These are phyloP conservation scores for Arachis hypogaea DNA, from an alignment of 306 rosid species.

Conservation along the genomic window DNA sequence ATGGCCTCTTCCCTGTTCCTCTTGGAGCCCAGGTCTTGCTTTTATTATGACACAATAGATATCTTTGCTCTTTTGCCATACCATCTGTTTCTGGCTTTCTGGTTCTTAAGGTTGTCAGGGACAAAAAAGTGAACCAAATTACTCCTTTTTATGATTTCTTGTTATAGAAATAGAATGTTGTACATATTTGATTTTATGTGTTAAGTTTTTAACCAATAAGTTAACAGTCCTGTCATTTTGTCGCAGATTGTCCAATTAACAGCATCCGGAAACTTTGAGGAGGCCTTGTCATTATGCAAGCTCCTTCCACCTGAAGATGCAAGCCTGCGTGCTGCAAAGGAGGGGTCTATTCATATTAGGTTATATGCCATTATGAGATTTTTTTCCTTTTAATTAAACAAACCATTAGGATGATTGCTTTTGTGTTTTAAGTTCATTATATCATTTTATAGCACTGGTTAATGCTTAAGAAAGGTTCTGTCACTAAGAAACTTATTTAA, in stretches of 20 bases:
- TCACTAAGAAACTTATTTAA: not conserved
- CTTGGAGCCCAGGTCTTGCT: constrained; percentile 92
- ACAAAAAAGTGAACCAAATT: constrained; percentile 21
- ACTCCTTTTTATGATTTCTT: constrained; percentile 24
- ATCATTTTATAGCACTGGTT: constrained; percentile 21
- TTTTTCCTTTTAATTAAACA: constrained; percentile 34
- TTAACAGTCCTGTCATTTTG: constrained; percentile 37
- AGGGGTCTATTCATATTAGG: constrained; percentile 96
- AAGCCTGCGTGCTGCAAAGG: constrained; percentile 93
- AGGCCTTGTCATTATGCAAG: constrained; percentile 97
- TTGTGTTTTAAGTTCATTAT: constrained; percentile 24
- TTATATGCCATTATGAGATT: constrained; percentile 39
- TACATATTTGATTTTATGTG: constrained; percentile 10
- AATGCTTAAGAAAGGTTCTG: not conserved
- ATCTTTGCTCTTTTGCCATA: not conserved
- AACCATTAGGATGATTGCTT: constrained; percentile 24
- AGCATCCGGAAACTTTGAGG: constrained; percentile 96
- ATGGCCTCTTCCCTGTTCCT: constrained; percentile 95
- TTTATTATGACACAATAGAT: constrained; percentile 10
- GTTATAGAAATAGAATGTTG: constrained; percentile 15
- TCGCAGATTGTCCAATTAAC: constrained; percentile 96
- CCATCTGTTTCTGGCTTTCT: constrained; percentile 31
- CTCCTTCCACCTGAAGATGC: constrained; percentile 98
- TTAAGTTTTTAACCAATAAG: constrained; percentile 10
- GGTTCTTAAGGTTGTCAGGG: constrained; percentile 31